phyloP scores from a whole-genome alignment of 2,329 filamentous ascomycete genomes.

The Fusarium stilboides region DNA sequence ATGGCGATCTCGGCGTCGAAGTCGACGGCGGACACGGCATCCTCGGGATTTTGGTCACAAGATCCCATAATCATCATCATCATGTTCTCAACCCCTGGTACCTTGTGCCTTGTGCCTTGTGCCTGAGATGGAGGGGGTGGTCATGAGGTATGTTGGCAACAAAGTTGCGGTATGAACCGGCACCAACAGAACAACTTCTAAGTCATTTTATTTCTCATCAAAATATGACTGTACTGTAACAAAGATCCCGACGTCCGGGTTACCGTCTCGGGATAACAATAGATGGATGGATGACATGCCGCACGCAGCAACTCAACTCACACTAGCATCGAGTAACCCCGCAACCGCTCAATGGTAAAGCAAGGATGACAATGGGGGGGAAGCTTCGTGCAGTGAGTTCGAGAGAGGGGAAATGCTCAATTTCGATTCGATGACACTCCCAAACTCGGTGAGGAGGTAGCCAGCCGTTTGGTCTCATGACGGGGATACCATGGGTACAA shows the following conservation, averaged over 20 bases:
- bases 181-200: conserved; percentile 15
- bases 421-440: conserved; percentile 34
- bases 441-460: conserved; percentile 41
- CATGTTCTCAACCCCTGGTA: conserved; percentile 36
- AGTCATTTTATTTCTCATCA: neutral
- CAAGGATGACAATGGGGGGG: conserved; percentile 34
- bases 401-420: conserved; percentile 3
- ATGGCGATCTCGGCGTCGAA: neutral
- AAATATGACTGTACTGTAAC: conserved; percentile 24
- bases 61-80: conserved; percentile 19
- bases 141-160: conserved; percentile 9
- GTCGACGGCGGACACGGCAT: conserved; percentile 12
- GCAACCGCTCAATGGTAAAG: conserved; percentile 33
- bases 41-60: conserved; percentile 22
- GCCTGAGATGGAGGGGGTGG: conserved; percentile 34
- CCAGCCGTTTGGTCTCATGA: conserved; percentile 31
- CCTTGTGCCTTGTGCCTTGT: conserved; percentile 32
- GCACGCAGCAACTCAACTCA: conserved; percentile 23
- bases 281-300: conserved; percentile 33
- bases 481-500: conserved; percentile 27
- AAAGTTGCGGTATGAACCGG: conserved; percentile 38
- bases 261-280: conserved; percentile 38
- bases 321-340: conserved; percentile 47
- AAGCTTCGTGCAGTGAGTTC: conserved; percentile 5
- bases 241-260: conserved; percentile 32